Evolutionary conservation across 495 filamentous ascomycete species (phyloP).

Genomic region (Thermothielavioides terrestris): DNA sequence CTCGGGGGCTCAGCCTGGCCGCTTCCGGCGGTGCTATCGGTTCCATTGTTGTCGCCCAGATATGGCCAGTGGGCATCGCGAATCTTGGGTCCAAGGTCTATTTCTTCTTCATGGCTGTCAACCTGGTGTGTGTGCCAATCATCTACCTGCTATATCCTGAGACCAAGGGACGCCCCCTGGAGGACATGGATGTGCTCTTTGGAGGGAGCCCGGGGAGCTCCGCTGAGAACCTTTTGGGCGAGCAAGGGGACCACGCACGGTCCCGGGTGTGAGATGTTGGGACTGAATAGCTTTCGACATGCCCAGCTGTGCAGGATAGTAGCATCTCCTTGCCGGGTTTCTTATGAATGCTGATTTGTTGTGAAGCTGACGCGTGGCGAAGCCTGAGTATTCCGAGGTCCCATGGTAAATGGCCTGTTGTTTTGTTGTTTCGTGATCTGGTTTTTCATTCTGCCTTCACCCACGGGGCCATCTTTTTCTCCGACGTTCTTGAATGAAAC

Average conservation of each 20-base stretch:
- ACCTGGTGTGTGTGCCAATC: conserved; percentile 41
- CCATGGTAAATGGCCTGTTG: too few relatives aligned
- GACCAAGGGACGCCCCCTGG: conserved; percentile 43
- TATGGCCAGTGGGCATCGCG: conserved; percentile 46
- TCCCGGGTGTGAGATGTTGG: too few relatives aligned
- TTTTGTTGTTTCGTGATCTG: too few relatives aligned
- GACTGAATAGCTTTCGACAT: too few relatives aligned
- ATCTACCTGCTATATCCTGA: conserved; percentile 46
- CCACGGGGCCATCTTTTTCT: too few relatives aligned
- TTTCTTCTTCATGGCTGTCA: conserved; percentile 51
- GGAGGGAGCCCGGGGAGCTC: conserved; percentile 12
- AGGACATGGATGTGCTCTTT: conserved; percentile 48
- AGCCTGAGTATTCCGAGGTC: too few relatives aligned
- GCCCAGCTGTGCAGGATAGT: too few relatives aligned
- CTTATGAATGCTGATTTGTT: too few relatives aligned
- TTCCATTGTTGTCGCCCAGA: conserved; percentile 41
- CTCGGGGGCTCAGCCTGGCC: conserved; percentile 43
- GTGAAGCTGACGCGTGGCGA: too few relatives aligned
- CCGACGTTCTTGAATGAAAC: too few relatives aligned
- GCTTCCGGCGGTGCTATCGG: conserved; percentile 44
- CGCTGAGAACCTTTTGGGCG: conserved; percentile 3
- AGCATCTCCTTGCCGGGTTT: too few relatives aligned
- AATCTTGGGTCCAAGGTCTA: conserved; percentile 48
- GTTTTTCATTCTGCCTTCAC: too few relatives aligned
- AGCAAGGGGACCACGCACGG: not conserved